phyloP scores from a whole-genome alignment of 495 filamentous ascomycete genomes.

The Talaromyces nanjingensis region DNA sequence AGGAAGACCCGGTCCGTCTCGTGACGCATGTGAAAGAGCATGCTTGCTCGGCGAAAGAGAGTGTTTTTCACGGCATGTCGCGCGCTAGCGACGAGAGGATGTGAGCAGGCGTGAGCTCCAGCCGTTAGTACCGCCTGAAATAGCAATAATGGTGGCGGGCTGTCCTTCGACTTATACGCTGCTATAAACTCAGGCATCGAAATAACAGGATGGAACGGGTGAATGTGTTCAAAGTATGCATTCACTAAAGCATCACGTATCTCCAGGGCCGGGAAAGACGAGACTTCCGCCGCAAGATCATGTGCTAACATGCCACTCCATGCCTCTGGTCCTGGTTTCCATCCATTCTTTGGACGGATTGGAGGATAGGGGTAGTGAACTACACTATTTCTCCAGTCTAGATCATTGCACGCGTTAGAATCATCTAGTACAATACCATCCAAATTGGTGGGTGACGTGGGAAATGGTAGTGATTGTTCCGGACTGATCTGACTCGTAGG shows the following conservation, averaged over 20 bases:
- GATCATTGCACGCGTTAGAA: not conserved
- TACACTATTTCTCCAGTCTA: not conserved
- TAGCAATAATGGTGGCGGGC: slow-evolving; percentile 15
- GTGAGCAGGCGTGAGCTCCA: slow-evolving; percentile 10
- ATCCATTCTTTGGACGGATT: slow-evolving; percentile 10
- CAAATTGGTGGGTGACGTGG: not conserved
- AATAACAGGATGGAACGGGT: slow-evolving; percentile 8
- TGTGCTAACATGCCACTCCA: not conserved
- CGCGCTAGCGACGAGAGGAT: slow-evolving; percentile 9
- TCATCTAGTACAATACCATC: not conserved
- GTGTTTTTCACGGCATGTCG: slow-evolving; percentile 11
- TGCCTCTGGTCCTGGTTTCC: slow-evolving; percentile 3
- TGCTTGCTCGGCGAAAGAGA: slow-evolving; percentile 15
- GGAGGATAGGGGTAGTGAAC: slow-evolving; percentile 10
- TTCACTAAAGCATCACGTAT: slow-evolving; percentile 11
- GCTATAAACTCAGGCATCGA: slow-evolving; percentile 6
- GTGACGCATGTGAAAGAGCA: slow-evolving; percentile 14
- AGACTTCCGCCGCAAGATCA: not conserved
- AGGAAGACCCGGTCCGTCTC: slow-evolving; percentile 13
- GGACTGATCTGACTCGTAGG: not conserved
- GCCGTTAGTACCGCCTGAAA: slow-evolving; percentile 15
- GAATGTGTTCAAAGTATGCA: slow-evolving; percentile 10
- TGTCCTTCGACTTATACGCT: not conserved
- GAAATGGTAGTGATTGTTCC: not conserved
- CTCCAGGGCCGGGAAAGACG: not conserved